Base-by-base conservation (phyloP, 176 grass and related monocot species). In the sorghum (Sorghum bicolor) region DNA sequence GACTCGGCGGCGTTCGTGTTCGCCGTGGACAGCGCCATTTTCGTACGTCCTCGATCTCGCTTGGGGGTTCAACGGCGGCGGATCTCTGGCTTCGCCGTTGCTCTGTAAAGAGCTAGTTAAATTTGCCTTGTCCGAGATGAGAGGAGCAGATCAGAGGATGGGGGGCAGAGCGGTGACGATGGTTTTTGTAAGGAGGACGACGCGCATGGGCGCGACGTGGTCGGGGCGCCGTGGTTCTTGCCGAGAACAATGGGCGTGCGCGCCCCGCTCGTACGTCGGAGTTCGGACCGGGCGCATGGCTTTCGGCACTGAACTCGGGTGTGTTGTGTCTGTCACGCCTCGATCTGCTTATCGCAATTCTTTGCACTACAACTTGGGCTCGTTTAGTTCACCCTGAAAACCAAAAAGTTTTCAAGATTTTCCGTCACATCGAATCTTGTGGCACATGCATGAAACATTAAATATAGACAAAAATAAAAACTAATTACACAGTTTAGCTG, bases 1-100 rank as follows among this genome's bases (percentile, higher is more conserved):
- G 94, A 89, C 70, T 97, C 91, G 26, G 64, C 82, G n/a, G 48
- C 3, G 76, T 81, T 79, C 11, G 81, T 69, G 1, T 75, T 63
- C 61, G 87, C 84, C 28, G 65, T 89, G 47, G 89, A 89, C 68
- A 93, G 48, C 70, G 89, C 84, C 91, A 97, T 22, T 75, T 36
- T n/a, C n/a, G n/a, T n/a, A n/a, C 13, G 3, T 2, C 38, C 37
- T 43, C n/a, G n/a, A n/a, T n/a, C 58, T 64, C 37, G 4, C 10
- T 29, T 6, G 3, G 24, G 22, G 74, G 39, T 1, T 62, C 55
- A 29, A 26, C 36, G 75, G 36, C 17, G 5, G 16, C n/a, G 57
- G 75, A 63, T 63, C 57, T 29, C 75, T 29, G 34, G 34, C 20
- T 11, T 38, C 1, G 33, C 68, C 39, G 40, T 4, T 2, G 14